Evolutionary conservation across 345 rosid species (phyloP).

Genomic region (Salix exigua): DNA sequence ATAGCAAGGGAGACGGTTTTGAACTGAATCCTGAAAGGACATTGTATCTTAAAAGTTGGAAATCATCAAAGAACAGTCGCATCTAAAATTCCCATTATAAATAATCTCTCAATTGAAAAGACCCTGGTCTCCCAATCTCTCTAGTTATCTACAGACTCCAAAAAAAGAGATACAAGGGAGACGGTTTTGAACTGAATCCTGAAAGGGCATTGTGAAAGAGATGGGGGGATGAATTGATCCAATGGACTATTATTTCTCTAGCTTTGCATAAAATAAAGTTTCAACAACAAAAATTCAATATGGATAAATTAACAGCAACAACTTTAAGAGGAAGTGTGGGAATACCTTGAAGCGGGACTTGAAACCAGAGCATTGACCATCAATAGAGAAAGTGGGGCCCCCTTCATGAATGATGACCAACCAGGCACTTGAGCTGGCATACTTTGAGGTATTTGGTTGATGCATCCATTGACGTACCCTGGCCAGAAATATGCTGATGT

Average conservation of each 20-base stretch:
- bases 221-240: neutral
- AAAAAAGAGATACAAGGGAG: neutral
- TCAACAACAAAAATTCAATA: neutral
- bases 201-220: neutral
- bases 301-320: neutral
- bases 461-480: conserved; percentile 57
- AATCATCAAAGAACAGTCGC: neutral
- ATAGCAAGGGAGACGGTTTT: no score
- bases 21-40: no score
- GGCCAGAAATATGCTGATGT: conserved; percentile 92
- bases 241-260: neutral
- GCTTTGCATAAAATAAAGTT: conserved; percentile 1
- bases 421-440: conserved; percentile 50
- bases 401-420: conserved; percentile 89
- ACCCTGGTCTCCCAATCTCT: neutral
- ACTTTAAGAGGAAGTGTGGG: conserved; percentile 3
- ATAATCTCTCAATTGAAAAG: conserved; percentile 2
- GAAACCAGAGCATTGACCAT: conserved; percentile 57
- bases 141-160: conserved; percentile 3
- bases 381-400: conserved; percentile 64
- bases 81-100: neutral
- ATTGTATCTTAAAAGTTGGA: neutral
- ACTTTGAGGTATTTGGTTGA: conserved; percentile 58
- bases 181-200: conserved; percentile 2
- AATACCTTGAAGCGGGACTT: conserved; percentile 91